Evolutionary conservation across 2,329 filamentous ascomycete genomes (phyloP).

Genomic region (Xylariaceae sp.): DNA sequence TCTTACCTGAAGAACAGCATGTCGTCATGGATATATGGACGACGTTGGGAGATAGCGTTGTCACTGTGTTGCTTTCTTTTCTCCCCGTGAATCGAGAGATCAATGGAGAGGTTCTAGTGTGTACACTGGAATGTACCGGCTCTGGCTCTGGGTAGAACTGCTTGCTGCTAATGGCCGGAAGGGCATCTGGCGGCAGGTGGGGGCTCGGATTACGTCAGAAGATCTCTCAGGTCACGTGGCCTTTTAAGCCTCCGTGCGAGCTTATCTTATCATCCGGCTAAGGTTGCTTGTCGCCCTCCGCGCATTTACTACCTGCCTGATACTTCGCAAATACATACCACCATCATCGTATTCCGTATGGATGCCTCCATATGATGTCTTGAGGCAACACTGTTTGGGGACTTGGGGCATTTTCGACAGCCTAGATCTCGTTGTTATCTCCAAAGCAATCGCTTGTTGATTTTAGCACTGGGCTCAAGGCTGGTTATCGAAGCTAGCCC

Average conservation of each 20-base stretch:
- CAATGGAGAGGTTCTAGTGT: background rate
- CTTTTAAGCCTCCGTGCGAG: background rate
- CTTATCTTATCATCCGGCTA: constrained; percentile 14
- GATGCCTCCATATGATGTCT: background rate
- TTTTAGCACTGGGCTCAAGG: background rate
- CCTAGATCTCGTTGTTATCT: background rate
- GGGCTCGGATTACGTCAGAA: background rate
- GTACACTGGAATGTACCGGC: background rate
- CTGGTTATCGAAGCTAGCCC: background rate
- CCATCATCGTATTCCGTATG: too few relatives aligned
- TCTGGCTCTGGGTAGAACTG: too few relatives aligned
- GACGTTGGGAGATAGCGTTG: background rate
- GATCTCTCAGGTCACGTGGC: constrained; percentile 11
- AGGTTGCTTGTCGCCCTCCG: too few relatives aligned
- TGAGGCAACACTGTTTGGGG: background rate
- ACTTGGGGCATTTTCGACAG: background rate
- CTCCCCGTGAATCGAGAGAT: background rate
- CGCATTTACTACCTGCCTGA: too few relatives aligned
- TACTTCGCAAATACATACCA: too few relatives aligned
- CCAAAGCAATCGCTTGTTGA: background rate
- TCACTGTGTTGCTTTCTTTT: constrained; percentile 3
- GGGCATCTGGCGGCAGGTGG: constrained; percentile 6
- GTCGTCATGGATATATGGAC: constrained; percentile 3
- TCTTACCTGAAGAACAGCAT: constrained; percentile 25
- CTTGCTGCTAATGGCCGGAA: background rate